Base-by-base conservation (phyloP, 2,329 filamentous ascomycete genomes). In the Fragosphaeria purpurea region DNA sequence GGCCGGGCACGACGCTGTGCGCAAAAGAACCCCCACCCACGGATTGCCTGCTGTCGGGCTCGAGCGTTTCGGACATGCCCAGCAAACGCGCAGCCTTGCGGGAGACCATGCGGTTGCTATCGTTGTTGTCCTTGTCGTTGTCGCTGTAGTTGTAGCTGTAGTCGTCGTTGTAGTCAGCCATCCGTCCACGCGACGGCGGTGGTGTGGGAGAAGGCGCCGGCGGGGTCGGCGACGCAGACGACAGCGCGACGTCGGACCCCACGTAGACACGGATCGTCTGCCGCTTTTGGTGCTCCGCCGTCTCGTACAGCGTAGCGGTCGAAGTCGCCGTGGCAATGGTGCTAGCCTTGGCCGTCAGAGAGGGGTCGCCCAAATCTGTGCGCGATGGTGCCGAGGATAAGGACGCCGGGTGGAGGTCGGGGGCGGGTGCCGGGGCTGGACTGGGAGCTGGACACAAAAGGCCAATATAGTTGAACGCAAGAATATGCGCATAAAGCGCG, bases 381-480 rank as follows among this genome's bases (percentile, higher is more conserved):
- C 11, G 35, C 7, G 35, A 37, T 37, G 35, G 7, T 37, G 11
- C 1, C 35, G 35, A 37, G 35, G 35, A 7, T 37, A 2, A 40
- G 59, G 58, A 32, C 45, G 38, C 42, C 48, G 32, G 39, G 53
- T 9, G 13, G 32, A 48, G 41, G 43, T 64, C 58, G 45, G 34
- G 8, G 9, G 34, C 6, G 39, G 67, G 54, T 7, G 48, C 52
- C n/a, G 39, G 42, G 7, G 50, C 39, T 44, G 49, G 34, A 31
- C 6, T 4, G 11, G 42, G 41, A 48, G 57, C 37, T 5, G 53
- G 53, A 46, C 64, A 69, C 8, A 72, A 57, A 5, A 63, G 61
- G 43, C 62, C 62, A 47, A 81, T 65, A 63, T 81, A 81, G 61
- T 80, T 81, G 62, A 77, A 80, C 0, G 75, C 77, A 4, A 81